phyloP scores from a whole-genome alignment of 306 rosid species.

The Inga oerstediana region DNA sequence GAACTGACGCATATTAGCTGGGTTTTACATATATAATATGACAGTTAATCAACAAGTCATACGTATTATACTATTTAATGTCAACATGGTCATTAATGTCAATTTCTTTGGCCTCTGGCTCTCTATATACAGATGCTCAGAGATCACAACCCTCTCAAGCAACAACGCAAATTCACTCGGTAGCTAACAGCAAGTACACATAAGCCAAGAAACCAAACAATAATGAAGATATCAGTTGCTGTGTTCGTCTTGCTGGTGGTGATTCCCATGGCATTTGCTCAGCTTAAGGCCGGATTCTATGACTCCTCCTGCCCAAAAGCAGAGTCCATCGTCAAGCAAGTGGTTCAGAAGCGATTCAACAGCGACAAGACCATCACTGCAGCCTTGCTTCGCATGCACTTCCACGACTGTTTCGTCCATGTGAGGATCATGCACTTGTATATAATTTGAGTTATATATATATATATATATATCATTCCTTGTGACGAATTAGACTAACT shows the following conservation, averaged over 20 bases:
- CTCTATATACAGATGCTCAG: neutral
- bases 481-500: neutral
- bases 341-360: constrained; percentile 41
- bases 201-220: neutral
- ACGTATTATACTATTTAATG: no score
- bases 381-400: constrained; percentile 61
- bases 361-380: constrained; percentile 48
- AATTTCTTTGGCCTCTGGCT: neutral
- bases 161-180: neutral
- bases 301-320: constrained; percentile 42
- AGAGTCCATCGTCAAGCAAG: constrained; percentile 44
- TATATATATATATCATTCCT: neutral
- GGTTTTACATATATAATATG: neutral
- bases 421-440: no score
- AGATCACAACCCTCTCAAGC: neutral
- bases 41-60: neutral
- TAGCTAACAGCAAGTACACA: neutral
- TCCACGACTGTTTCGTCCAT: constrained; percentile 62
- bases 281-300: constrained; percentile 42
- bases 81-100: neutral
- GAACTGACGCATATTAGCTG: neutral
- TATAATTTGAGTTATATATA: no score
- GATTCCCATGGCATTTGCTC: constrained; percentile 30
- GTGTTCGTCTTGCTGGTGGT: constrained; percentile 5
- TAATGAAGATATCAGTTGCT: neutral